Evolutionary conservation across 805 yeast species (phyloP).

Genomic region (Teunomyces kruisii): DNA sequence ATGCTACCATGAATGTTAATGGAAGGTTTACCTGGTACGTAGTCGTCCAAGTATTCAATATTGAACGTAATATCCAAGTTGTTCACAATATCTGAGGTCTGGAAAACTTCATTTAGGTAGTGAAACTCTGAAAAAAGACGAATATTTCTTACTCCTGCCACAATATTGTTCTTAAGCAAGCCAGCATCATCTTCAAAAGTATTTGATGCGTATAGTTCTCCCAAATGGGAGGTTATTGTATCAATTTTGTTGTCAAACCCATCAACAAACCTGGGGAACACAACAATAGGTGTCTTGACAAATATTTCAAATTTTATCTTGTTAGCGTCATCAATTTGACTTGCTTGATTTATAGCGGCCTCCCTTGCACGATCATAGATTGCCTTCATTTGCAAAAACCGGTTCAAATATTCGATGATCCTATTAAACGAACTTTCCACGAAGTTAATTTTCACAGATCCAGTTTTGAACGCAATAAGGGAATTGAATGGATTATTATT

Average conservation of each 20-base stretch:
- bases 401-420: slow-evolving; percentile 64
- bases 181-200: slow-evolving; percentile 39
- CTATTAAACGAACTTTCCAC: slow-evolving; percentile 77
- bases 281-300: slow-evolving; percentile 78
- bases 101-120: slow-evolving; percentile 41
- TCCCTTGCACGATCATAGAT: slow-evolving; percentile 88
- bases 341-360: slow-evolving; percentile 83
- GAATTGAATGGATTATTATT: slow-evolving; percentile 54
- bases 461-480: slow-evolving; percentile 61
- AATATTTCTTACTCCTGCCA: slow-evolving; percentile 71
- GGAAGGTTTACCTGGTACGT: slow-evolving; percentile 42
- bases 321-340: slow-evolving; percentile 55
- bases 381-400: slow-evolving; percentile 80
- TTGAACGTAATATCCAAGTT: slow-evolving; percentile 61
- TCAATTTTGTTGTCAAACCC: slow-evolving; percentile 48
- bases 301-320: slow-evolving; percentile 70
- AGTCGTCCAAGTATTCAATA: slow-evolving; percentile 53
- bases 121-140: slow-evolving; percentile 63
- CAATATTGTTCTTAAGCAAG: slow-evolving; percentile 50
- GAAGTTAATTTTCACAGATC: slow-evolving; percentile 73
- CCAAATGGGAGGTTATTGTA: slow-evolving; percentile 67
- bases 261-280: slow-evolving; percentile 64
- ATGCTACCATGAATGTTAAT: slow-evolving; percentile 55
- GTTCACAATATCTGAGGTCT: slow-evolving; percentile 62
- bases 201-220: slow-evolving; percentile 76